Evolutionary conservation across 441 rosid species (phyloP).

Genomic region (Syzygium syzygioides): DNA sequence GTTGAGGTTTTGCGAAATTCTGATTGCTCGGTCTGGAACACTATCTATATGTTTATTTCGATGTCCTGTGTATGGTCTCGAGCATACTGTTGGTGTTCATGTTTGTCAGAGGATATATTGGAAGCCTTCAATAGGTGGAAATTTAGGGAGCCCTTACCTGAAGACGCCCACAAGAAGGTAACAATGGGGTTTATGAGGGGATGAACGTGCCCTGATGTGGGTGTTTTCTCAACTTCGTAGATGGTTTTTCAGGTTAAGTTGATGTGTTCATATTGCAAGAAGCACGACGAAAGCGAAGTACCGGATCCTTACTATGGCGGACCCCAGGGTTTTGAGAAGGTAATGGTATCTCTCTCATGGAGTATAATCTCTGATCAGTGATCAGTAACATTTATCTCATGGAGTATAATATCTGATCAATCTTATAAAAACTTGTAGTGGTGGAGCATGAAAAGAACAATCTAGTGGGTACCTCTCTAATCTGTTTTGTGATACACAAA

Average conservation of each 20-base stretch:
- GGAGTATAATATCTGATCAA: background rate
- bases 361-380: background rate
- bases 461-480: background rate
- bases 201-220: background rate
- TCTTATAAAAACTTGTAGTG: background rate
- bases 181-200: background rate
- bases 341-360: background rate
- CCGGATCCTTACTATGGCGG: constrained; percentile 84
- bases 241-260: constrained; percentile 48
- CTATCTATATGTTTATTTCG: background rate
- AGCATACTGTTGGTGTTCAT: background rate
- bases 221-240: background rate
- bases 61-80: background rate
- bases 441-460: background rate
- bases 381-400: background rate
- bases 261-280: constrained; percentile 76
- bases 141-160: constrained; percentile 55
- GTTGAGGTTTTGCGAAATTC: background rate
- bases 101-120: constrained; percentile 62
- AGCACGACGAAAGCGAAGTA: constrained; percentile 59
- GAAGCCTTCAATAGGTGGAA: constrained; percentile 75
- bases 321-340: constrained; percentile 78
- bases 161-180: constrained; percentile 79
- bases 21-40: background rate
- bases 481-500: background rate